Percentiles rank a stretch among this genome's conserved stretches.
phyloP scores from a whole-genome alignment of 371 early-diverging fungal genomes.

The Syncephalastrum monosporum region DNA sequence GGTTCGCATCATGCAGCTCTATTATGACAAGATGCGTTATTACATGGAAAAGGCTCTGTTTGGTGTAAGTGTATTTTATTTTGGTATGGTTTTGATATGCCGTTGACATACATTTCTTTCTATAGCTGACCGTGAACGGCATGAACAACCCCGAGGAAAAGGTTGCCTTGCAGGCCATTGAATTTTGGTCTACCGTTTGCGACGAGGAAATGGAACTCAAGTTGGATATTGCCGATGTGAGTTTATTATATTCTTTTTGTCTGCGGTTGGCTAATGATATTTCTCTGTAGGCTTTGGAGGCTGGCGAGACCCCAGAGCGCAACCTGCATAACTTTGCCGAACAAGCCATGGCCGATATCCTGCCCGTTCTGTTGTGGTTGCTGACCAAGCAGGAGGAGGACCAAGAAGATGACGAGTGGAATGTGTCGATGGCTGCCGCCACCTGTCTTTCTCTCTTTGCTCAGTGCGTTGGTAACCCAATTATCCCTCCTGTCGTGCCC shows the following conservation, averaged over 20 bases:
- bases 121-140: conserved; percentile 81
- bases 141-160: conserved; percentile 81
- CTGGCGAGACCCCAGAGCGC: conserved; percentile 57
- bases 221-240: conserved; percentile 46
- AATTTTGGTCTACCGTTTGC: conserved; percentile 98
- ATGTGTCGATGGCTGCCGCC: conserved; percentile 94
- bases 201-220: conserved; percentile 87
- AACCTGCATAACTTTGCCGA: conserved; percentile 75
- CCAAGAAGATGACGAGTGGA: conserved; percentile 98
- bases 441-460: conserved; percentile 90
- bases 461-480: conserved; percentile 72
- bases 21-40: conserved; percentile 91
- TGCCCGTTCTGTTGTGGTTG: conserved; percentile 84
- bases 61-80: conserved; percentile 57
- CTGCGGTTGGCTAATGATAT: background rate
- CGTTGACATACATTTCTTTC: background rate
- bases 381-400: conserved; percentile 95
- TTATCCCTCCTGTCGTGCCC: conserved; percentile 82
- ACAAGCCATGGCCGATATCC: conserved; percentile 71
- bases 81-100: background rate
- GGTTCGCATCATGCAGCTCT: conserved; percentile 92
- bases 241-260: background rate
- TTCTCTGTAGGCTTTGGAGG: conserved; percentile 47
- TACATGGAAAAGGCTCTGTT: conserved; percentile 96
- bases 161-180: conserved; percentile 94